Base-by-base conservation (phyloP, 139 green algal genomes). In the Micractinium sp. region DNA sequence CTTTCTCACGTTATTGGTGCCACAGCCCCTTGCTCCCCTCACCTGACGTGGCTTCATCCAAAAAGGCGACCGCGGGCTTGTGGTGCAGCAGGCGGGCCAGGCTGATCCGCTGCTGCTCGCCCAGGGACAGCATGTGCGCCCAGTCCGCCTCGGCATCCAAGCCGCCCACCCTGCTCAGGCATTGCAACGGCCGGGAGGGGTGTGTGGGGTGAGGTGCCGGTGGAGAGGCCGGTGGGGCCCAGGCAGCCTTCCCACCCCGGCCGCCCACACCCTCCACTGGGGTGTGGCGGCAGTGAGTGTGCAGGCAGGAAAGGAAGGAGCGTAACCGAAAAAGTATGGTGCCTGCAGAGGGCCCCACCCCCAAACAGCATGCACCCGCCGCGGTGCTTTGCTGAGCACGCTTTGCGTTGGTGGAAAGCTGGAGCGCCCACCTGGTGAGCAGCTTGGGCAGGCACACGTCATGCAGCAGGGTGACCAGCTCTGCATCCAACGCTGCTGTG, bases 81-180 rank as follows among this genome's bases (percentile, higher is more conserved):
- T 95, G 93, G 80, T 96, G 88, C 75, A 99, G 94, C 85, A 99
- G 90, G 31, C 97, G 92, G 71, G 96, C 92, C 56, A 98, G 94
- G 0, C 96, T 95, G 29, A 99, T 83, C 0, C 97, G 91, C 92
- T 99, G 97, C 92, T 99, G 97, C 93, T 99, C 97, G 0, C 97
- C 96, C 41, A 95, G 87, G 53, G 84, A 93, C 87, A 84, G 71
- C 47, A 95, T 87, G 53, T 94, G 89, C 9, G 89, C 81, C 95
- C 95, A 98, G 81, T 98, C 95, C 22, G 91, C 81, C 33, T 95
- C 92, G 15, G 93, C 91, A 53, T 95, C 94, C 36, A 98, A 87
- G 5, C 96, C 96, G 25, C 95, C 94, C 0, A 95, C 90, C 25
- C 85, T 93, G 47, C 67, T 7, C 47, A 56, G 9, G n/a, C n/a